Evolutionary conservation across 2,329 filamentous ascomycete genomes (phyloP), one percentile per base, ranked within the genome.

Genomic region (Fusarium tanahbumbuense): DNA sequence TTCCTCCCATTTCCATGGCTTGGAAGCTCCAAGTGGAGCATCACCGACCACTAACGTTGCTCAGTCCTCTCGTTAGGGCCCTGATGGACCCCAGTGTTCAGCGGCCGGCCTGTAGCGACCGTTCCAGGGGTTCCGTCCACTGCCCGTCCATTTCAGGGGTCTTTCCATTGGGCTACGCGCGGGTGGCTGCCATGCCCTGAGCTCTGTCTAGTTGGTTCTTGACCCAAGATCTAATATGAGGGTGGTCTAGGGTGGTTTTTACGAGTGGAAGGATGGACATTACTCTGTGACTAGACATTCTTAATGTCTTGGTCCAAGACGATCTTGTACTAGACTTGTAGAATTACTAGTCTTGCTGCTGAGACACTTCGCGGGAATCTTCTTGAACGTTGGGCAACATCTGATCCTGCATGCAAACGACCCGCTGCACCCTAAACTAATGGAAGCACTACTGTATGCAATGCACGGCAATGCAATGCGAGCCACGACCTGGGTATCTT

Each of bases 391-490:
- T 62, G 50, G 55, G 50, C 30, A 52, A 44, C 37, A 25, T 47
- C 30, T 59, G 50, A 46, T 42, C 56, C 54, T 55, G 50, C 64
- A 64, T 70, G 67, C 54, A 47, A 57, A 72, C 60, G 57, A 58
- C 61, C 68, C 66, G 53, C 62, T 41, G 27, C 49, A 41, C 56
- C 59, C 48, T 37, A 37, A 64, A 48, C 28, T 48, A 57, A 30
- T 30, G 28, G 28, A 57, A 45, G 49, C 60, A 64, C 60, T 64
- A 64, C 60, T 64, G 63, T 70, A 74, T 74, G 70, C 72, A 72
- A 74, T 73, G 62, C 60, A 64, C 27, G 40, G 60, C 59, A 64
- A 64, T 64, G 71, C 67, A 70, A 73, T 74, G 65, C 72, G 60
- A 75, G 65, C 58, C 62, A 72, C 70, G 60, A 58, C 56, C 55